Base-by-base conservation (phyloP, 495 filamentous ascomycete genomes). In the Penicillium chermesinum region DNA sequence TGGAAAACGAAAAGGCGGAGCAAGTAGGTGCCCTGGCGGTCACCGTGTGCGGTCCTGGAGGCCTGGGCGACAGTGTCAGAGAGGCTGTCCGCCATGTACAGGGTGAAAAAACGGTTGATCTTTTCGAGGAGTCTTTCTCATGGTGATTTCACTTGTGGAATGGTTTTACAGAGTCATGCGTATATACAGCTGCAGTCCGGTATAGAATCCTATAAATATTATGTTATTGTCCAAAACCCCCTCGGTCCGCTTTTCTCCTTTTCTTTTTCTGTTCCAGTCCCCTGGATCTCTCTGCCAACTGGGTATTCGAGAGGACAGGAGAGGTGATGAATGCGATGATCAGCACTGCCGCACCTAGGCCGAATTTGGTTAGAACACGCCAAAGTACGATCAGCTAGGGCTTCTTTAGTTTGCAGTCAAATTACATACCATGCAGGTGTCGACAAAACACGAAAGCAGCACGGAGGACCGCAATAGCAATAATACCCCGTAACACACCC, bases 1-100 rank as follows among this genome's bases (percentile, higher is more conserved):
- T 75, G 9, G 62, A 65, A 17, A 53, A 46, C 10, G 69, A 72
- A 46, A 70, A 62, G 41, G 57, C 58, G 6, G 42, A 59, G 35
- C 70, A 73, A 36, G 55, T 73, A 2, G 71, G 70, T 16, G 70
- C 70, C 7, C 59, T 75, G 63, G 70, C 70, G 1, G 71, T 73
- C 7, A 72, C 67, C 55, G 67, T 75, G 0, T 75, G 71, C 41
- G 71, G 71, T 33, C 70, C 70, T 25, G 70, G 70, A 20, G 56
- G 59, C 0, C 54, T 75, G 44, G 67, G 68, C n/a, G 71, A 75
- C 49, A 68, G 69, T 52, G 69, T 75, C 14, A 61, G 71, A 7
- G 53, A 62, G 44, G 63, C 64, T 15, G 70, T 73, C 3, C 55
- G 71, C 3, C 41, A 61, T 42, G 61, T 61, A 7, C 64, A 70